phyloP scores from a whole-genome alignment of 805 yeast species.

The Sugiyamaella boreocaroliniensis region DNA sequence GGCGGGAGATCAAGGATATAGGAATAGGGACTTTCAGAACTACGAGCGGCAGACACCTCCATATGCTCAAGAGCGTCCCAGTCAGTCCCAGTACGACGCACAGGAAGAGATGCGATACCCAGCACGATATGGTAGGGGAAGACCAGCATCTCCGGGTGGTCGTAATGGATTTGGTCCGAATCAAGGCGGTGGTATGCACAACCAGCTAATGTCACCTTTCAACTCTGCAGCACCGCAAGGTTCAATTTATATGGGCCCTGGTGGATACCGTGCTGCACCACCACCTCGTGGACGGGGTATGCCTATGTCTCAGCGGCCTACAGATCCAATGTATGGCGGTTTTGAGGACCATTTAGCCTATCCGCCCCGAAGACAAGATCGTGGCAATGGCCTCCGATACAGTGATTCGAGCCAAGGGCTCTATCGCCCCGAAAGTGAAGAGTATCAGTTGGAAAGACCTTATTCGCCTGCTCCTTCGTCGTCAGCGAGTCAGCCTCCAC shows the following conservation, averaged over 20 bases:
- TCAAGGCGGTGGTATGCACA: background rate
- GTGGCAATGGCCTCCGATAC: background rate
- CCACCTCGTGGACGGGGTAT: background rate
- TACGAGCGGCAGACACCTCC: background rate
- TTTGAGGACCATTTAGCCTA: background rate
- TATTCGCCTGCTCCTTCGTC: constrained; percentile 8
- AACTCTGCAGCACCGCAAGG: background rate
- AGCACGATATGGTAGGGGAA: background rate
- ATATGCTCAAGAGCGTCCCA: background rate
- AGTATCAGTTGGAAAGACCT: constrained; percentile 5
- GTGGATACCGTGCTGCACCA: background rate
- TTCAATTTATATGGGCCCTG: background rate
- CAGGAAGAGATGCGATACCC: background rate
- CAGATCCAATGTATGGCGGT: constrained; percentile 1
- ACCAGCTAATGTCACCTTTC: background rate
- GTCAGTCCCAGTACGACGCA: background rate
- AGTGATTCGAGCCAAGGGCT: constrained; percentile 2
- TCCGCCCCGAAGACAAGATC: background rate
- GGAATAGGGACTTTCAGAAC: background rate
- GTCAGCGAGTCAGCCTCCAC: constrained; percentile 8
- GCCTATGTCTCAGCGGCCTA: background rate
- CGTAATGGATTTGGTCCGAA: background rate
- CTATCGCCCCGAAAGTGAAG: background rate
- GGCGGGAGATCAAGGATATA: background rate
- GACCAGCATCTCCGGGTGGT: background rate